These are phyloP conservation scores for Citrus medica DNA, from an alignment of 345 rosid species.

Conservation along the genomic window DNA sequence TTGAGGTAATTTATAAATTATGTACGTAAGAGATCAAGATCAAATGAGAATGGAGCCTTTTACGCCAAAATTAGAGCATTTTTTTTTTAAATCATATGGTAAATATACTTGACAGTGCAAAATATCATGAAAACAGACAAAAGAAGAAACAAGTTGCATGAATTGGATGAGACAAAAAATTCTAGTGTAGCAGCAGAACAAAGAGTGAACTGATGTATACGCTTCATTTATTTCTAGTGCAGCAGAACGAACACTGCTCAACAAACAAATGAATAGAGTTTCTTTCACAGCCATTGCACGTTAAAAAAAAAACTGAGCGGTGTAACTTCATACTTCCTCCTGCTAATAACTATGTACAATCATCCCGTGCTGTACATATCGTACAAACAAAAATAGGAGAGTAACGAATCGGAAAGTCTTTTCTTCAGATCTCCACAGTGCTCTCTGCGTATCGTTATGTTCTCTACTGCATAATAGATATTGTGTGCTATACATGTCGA, in stretches of 20 bases:
- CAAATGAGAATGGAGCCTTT: neutral
- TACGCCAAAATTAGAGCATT: neutral
- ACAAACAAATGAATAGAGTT: neutral
- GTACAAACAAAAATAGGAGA: neutral
- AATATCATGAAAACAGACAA: neutral
- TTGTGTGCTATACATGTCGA: conserved; percentile 24
- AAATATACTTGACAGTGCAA: neutral
- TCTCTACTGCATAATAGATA: conserved; percentile 16
- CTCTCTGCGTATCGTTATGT: neutral
- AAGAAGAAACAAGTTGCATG: too few relatives aligned
- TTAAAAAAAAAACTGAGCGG: neutral
- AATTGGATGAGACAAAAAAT: too few relatives aligned
- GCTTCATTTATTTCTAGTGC: neutral
- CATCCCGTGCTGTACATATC: conserved; percentile 15
- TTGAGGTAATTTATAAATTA: neutral
- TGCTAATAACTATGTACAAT: conserved; percentile 11
- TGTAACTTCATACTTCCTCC: neutral
- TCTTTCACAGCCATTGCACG: neutral
- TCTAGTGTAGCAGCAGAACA: too few relatives aligned
- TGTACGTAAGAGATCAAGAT: neutral
- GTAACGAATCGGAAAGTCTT: neutral
- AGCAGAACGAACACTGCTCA: neutral
- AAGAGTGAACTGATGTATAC: neutral
- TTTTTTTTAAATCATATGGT: neutral
- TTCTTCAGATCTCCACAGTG: neutral